Percentiles rank a stretch among this genome's conserved stretches.
These are phyloP conservation scores for Kwoniella bestiolae DNA, from an alignment of 768 basidiomycete species.

Conservation along the genomic window DNA sequence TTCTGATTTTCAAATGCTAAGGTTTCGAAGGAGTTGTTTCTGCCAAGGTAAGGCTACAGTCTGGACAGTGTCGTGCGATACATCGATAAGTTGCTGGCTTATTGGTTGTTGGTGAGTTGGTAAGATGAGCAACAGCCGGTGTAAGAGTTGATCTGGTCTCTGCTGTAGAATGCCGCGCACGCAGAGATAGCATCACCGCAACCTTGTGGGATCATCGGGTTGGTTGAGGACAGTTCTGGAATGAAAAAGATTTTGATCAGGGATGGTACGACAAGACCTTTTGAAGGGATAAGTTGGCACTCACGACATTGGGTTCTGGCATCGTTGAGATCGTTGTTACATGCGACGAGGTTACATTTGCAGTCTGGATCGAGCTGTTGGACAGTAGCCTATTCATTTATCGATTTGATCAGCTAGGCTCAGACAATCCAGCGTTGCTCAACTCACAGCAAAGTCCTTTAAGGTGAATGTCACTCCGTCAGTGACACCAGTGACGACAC, in stretches of 20 bases:
- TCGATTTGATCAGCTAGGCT: too few species aligned
- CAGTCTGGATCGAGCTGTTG: conserved; percentile 2
- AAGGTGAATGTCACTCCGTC: not conserved
- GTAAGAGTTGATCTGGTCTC: conserved; percentile 3
- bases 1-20: too few species aligned
- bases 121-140: conserved; percentile 3
- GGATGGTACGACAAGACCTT: too few species aligned
- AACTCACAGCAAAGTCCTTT: conserved; percentile 3
- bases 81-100: not conserved
- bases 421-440: not conserved
- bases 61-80: too few species aligned
- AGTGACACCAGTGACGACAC: conserved; percentile 8
- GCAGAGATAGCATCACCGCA: conserved; percentile 8
- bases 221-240: not conserved
- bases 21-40: too few species aligned
- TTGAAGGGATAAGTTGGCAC: too few species aligned
- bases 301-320: not conserved
- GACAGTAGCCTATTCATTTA: not conserved
- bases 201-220: conserved; percentile 1
- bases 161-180: conserved; percentile 6
- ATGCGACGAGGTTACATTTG: conserved; percentile 4
- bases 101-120: conserved; percentile 5
- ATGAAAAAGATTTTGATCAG: too few species aligned
- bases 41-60: too few species aligned
- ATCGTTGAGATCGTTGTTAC: conserved; percentile 3